Evolutionary conservation across 495 filamentous ascomycete species (phyloP).

Genomic region (Penicillium odoratum): DNA sequence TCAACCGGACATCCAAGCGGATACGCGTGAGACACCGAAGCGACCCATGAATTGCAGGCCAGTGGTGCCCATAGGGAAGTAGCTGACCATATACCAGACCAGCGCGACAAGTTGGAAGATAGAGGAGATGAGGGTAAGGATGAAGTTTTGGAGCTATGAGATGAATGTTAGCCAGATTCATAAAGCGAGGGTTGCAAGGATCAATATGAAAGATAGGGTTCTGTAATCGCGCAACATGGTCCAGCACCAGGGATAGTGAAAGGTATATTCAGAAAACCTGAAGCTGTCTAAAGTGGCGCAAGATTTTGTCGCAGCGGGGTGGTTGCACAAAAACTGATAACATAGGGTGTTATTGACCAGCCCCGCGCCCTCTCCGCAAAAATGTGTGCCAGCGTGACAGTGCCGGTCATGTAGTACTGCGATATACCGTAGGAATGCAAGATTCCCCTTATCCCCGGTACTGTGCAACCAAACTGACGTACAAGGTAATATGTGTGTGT

Average conservation of each 20-base stretch:
- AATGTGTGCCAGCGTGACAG: constrained; percentile 11
- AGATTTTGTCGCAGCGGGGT: constrained; percentile 4
- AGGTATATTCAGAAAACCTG: constrained; percentile 4
- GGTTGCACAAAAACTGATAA: constrained; percentile 8
- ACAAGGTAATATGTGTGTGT: constrained; percentile 10
- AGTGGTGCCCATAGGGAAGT: constrained; percentile 95
- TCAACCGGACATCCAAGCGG: constrained; percentile 85
- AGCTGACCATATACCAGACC: constrained; percentile 93
- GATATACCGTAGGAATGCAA: constrained; percentile 24
- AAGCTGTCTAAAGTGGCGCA: constrained; percentile 2
- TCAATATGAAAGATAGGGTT: background rate
- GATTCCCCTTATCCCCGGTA: constrained; percentile 20
- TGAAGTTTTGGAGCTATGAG: constrained; percentile 68
- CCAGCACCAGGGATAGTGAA: constrained; percentile 16
- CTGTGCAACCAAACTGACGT: constrained; percentile 18
- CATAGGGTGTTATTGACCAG: constrained; percentile 19
- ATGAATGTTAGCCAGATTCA: constrained; percentile 15
- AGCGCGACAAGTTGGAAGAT: constrained; percentile 80
- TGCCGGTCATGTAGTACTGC: constrained; percentile 20
- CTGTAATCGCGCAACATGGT: background rate
- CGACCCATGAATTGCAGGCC: constrained; percentile 82
- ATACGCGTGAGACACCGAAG: constrained; percentile 79
- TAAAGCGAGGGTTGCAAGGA: background rate
- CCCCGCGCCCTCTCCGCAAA: constrained; percentile 6
- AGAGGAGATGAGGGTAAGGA: constrained; percentile 81